These are phyloP conservation scores for Xerocomus amazonicus DNA, from an alignment of 1,284 basidiomycete species.

Conservation along the genomic window DNA sequence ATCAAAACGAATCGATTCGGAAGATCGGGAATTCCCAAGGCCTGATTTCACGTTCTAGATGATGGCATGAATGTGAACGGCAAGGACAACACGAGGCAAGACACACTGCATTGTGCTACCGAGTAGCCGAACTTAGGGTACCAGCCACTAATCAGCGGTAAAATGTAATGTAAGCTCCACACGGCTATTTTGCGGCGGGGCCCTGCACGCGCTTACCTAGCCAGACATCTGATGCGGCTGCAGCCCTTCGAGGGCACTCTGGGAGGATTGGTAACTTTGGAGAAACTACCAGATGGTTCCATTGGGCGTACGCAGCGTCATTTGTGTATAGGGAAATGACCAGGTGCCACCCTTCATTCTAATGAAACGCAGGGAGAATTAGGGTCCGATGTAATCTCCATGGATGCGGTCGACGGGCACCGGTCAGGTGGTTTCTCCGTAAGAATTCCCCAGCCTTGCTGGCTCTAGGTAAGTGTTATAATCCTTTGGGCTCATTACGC, in stretches of 20 bases:
- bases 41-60: constrained; percentile 27
- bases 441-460: constrained; percentile 24
- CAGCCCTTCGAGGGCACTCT: constrained; percentile 11
- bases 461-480: constrained; percentile 4
- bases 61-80: constrained; percentile 21
- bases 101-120: constrained; percentile 22
- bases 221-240: constrained; percentile 6
- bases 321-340: constrained; percentile 11
- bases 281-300: constrained; percentile 5
- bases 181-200: constrained; percentile 15
- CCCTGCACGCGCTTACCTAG: constrained; percentile 12
- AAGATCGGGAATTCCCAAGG: constrained; percentile 20
- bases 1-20: constrained; percentile 11
- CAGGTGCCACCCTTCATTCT: constrained; percentile 14
- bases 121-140: constrained; percentile 19
- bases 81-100: constrained; percentile 31
- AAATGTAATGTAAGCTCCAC: constrained; percentile 15
- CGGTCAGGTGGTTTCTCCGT: constrained; percentile 10
- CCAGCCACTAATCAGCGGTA: constrained; percentile 11
- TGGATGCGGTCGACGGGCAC: constrained; percentile 14
- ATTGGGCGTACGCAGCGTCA: constrained; percentile 12
- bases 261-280: constrained; percentile 9
- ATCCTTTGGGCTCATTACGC: constrained; percentile 14
- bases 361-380: constrained; percentile 21
- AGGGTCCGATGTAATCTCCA: constrained; percentile 23